These are phyloP conservation scores for Candida vaughaniae DNA, from an alignment of 805 yeast species.

Conservation along the genomic window DNA sequence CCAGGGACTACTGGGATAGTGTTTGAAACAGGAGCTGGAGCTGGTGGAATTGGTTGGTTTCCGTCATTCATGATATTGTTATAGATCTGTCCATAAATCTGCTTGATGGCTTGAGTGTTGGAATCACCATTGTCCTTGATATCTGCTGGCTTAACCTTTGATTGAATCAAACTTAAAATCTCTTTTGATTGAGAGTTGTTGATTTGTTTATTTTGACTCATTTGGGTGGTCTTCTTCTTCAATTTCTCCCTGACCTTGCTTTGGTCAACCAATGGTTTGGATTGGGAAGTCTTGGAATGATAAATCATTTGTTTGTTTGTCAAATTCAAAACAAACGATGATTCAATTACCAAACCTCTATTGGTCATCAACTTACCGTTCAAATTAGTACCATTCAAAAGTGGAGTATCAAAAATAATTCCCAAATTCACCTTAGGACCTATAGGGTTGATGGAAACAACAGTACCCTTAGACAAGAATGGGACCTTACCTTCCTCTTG, in stretches of 20 bases:
- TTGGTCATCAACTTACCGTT: conserved; percentile 74
- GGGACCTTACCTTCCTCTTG: conserved; percentile 90
- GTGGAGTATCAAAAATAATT: conserved; percentile 78
- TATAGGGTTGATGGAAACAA: conserved; percentile 59
- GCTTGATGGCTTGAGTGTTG: conserved; percentile 35
- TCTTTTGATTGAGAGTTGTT: conserved; percentile 29
- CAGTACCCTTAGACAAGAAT: conserved; percentile 83
- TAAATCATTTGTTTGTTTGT: conserved; percentile 72
- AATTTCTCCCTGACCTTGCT: conserved; percentile 6
- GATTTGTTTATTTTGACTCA: conserved; percentile 19
- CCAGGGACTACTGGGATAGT: conserved; percentile 32
- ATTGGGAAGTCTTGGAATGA: conserved; percentile 65
- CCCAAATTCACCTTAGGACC: conserved; percentile 68
- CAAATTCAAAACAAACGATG: conserved; percentile 77
- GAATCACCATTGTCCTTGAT: conserved; percentile 17
- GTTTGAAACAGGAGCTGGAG: conserved; percentile 1
- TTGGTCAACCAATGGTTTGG: conserved; percentile 11
- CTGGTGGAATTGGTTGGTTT: conserved; percentile 5
- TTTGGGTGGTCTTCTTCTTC: conserved; percentile 19
- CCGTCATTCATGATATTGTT: conserved; percentile 44
- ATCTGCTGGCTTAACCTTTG: conserved; percentile 19
- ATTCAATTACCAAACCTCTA: conserved; percentile 82
- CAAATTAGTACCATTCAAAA: conserved; percentile 79
- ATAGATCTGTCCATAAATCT: conserved; percentile 43
- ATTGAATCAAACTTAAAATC: conserved; percentile 44